Percentiles rank a stretch among this genome's conserved stretches.
Conservation (phyloP, 805 yeast species). For the Martiniozyma abietophila region DNA sequence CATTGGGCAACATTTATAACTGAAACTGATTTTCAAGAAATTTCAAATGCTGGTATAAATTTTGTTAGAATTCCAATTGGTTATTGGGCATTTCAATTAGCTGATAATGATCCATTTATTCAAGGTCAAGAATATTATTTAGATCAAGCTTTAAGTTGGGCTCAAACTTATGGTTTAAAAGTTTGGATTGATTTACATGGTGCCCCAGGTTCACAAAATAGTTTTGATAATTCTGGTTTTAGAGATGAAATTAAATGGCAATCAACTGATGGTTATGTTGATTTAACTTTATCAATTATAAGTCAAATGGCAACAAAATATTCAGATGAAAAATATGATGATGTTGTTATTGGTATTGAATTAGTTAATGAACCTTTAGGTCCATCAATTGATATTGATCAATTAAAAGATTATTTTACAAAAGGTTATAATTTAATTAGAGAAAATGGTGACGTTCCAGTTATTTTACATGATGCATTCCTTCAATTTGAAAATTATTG, state of each 20-base stretch:
- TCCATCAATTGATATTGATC: constrained; percentile 47
- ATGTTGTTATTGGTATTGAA: constrained; percentile 77
- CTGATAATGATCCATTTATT: constrained; percentile 51
- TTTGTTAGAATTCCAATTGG: constrained; percentile 74
- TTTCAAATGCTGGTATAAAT: constrained; percentile 56
- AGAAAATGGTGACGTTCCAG: constrained; percentile 31
- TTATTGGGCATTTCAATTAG: constrained; percentile 63
- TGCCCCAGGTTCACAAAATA: constrained; percentile 79
- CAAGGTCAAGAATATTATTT: constrained; percentile 58
- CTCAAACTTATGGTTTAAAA: constrained; percentile 45
- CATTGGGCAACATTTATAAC: constrained; percentile 80
- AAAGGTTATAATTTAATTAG: constrained; percentile 62
- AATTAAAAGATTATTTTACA: constrained; percentile 48
- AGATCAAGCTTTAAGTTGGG: constrained; percentile 62
- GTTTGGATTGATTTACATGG: constrained; percentile 77
- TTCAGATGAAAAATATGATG: constrained; percentile 49
- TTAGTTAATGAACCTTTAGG: constrained; percentile 87
- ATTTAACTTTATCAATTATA: constrained; percentile 48
- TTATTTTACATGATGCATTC: constrained; percentile 74
- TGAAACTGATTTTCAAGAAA: constrained; percentile 58
- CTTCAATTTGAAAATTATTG: constrained; percentile 44
- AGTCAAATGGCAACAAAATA: constrained; percentile 50
- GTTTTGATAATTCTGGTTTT: constrained; percentile 73
- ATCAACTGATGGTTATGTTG: constrained; percentile 32
- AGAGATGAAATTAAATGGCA: constrained; percentile 55